Evolutionary conservation across 2,329 filamentous ascomycete genomes (phyloP).

Genomic region (Clarireedia hainanense): DNA sequence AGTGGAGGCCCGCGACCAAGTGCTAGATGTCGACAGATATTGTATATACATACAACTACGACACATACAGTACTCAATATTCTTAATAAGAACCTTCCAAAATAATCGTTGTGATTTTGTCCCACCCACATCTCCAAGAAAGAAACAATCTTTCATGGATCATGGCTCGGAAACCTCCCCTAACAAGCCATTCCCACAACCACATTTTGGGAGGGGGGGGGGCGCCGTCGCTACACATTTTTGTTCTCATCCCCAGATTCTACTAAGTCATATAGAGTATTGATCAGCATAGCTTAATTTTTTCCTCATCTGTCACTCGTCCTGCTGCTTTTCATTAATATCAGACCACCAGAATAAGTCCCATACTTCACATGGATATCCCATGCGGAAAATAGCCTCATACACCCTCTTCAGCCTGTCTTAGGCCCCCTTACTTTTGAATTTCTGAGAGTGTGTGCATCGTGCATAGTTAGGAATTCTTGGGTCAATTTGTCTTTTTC

Average conservation of each 20-base stretch:
- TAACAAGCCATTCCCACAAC: background rate
- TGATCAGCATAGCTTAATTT: constrained; percentile 21
- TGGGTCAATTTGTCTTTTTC: background rate
- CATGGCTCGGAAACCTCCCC: background rate
- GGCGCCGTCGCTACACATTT: background rate
- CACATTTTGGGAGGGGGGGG: background rate
- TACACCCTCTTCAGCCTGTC: no score
- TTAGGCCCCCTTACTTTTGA: no score
- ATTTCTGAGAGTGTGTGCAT: no score
- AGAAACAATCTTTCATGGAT: background rate
- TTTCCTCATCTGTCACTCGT: background rate
- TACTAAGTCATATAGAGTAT: constrained; percentile 10
- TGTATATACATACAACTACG: no score
- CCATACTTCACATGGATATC: background rate
- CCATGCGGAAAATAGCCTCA: background rate
- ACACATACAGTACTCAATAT: no score
- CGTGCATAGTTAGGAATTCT: no score
- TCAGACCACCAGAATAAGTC: no score
- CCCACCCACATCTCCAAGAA: background rate
- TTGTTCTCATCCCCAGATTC: constrained; percentile 6
- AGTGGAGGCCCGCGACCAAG: background rate
- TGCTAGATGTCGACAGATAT: no score
- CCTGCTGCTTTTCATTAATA: background rate
- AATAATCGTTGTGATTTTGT: background rate
- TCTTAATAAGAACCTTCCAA: no score